These are phyloP conservation scores for Starmerella bombi DNA, from an alignment of 805 yeast genomes.

Conservation along the genomic window DNA sequence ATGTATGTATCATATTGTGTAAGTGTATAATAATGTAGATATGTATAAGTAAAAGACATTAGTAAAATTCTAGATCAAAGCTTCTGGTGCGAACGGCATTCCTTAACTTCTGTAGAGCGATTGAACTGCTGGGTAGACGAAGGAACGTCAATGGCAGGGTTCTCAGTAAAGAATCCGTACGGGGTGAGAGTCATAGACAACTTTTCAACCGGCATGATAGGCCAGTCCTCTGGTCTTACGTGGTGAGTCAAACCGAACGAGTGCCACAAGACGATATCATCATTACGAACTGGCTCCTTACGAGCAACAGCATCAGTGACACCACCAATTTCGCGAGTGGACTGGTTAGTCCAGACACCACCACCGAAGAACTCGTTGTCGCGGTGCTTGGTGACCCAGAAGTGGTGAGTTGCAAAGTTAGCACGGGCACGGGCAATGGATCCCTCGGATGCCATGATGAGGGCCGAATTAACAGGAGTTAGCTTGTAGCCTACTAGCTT, in stretches of 20 bases:
- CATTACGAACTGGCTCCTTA: conserved; percentile 51
- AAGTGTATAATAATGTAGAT: too few species aligned
- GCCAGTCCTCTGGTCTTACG: conserved; percentile 65
- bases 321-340: conserved; percentile 46
- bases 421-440: conserved; percentile 63
- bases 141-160: conserved; percentile 71
- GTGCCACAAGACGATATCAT: conserved; percentile 68
- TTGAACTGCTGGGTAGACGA: conserved; percentile 53
- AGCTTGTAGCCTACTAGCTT: conserved; percentile 68
- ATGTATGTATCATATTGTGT: too few species aligned
- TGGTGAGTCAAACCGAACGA: conserved; percentile 71
- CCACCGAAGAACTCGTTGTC: conserved; percentile 67
- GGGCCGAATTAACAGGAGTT: conserved; percentile 59
- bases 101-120: conserved; percentile 37
- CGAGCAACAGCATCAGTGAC: conserved; percentile 22
- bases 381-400: conserved; percentile 67
- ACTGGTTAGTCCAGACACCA: conserved; percentile 78
- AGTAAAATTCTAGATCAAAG: too few species aligned
- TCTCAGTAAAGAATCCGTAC: conserved; percentile 59
- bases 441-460: conserved; percentile 52
- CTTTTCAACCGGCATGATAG: conserved; percentile 76
- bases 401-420: conserved; percentile 56
- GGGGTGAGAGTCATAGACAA: conserved; percentile 56
- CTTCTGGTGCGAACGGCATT: conserved; percentile 21
- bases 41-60: too few species aligned